A percentile compares a stretch with the other conserved stretches of the same genome.
Conservation (phyloP, 192 early-diverging fungal genomes). For the Dimargaris verticillata region DNA sequence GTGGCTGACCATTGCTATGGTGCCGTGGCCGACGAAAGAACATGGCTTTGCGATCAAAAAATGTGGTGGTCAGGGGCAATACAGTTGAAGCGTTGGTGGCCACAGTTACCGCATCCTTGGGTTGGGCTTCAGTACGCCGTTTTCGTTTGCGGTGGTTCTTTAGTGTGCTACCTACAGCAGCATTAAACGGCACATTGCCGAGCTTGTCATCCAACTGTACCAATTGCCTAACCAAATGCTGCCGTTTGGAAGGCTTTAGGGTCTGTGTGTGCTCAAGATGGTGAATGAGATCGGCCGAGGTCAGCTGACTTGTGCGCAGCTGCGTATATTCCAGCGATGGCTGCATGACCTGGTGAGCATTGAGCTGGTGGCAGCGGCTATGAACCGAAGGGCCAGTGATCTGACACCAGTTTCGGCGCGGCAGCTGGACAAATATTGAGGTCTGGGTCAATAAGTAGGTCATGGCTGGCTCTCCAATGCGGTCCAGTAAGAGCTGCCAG, state of each 20-base stretch:
- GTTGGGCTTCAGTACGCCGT: background rate
- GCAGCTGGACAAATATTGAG: background rate
- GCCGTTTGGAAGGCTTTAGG: background rate
- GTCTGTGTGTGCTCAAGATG: background rate
- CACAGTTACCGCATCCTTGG: background rate
- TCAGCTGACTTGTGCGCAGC: too few species aligned
- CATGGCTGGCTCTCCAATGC: conserved; percentile 9
- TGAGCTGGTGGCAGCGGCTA: background rate
- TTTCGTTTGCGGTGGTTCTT: background rate
- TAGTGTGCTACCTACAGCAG: background rate
- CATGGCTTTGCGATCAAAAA: background rate
- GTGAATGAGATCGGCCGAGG: too few species aligned
- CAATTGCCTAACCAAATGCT: background rate
- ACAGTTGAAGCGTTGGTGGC: background rate
- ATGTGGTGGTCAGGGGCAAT: background rate
- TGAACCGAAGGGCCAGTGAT: background rate
- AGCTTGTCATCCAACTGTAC: background rate
- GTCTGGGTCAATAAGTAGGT: background rate
- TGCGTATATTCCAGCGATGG: background rate
- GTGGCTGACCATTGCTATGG: background rate
- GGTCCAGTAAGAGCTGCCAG: background rate
- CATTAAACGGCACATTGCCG: background rate
- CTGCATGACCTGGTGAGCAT: background rate
- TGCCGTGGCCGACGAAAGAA: background rate
- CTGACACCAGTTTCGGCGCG: background rate